Base-by-base conservation (phyloP, 1,139 yeast species). In the Debaryomycetaceae sp. region DNA sequence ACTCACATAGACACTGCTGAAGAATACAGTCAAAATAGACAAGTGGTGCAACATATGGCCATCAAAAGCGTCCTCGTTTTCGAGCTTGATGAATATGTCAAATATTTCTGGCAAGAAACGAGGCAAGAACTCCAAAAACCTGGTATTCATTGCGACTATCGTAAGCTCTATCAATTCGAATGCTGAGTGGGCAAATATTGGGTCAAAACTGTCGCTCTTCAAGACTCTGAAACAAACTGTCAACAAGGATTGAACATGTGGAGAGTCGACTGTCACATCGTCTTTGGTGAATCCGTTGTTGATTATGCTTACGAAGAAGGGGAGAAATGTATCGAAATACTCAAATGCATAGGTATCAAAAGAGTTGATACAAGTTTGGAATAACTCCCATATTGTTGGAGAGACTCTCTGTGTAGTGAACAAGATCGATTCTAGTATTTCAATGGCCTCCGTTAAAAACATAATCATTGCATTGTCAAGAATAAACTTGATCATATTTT, bases 321-420 rank as follows among this genome's bases (percentile, higher is more conserved):
- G 70, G 37, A 66, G 65, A 56, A 74, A 77, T 22, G 63, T 63
- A 44, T 74, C 79, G 46, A 70, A 74, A 52, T 71, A 78, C 44
- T 77, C 81, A 40, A 55, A 63, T 1, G 81, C 83, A 54, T 74
- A 78, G 24, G 75, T 72, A 44, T 76, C 79, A 49, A 78, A 77
- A 1, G 79, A 63, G 8, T 65, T 70, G 38, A 76, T 57, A 40
- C 73, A 69, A 17, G 61, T 49, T 34, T 67, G 62, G 53, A 63
- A 76, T 29, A 78, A 56, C 15, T 56, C 59, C 81, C 81, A 76
- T 53, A 73, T 60, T 32, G 61, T 59, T n/a, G 77, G 73, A 5
- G 75, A 63, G 41, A 75, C 70, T 24, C 47, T 45, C 42, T 70
- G 63, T 17, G 75, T 59, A 29, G 70, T 65, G 51, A 60, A 65